These are phyloP conservation scores for Eimeria falciformis DNA, from an alignment of 169 alveolate genomes.

Conservation along the genomic window DNA sequence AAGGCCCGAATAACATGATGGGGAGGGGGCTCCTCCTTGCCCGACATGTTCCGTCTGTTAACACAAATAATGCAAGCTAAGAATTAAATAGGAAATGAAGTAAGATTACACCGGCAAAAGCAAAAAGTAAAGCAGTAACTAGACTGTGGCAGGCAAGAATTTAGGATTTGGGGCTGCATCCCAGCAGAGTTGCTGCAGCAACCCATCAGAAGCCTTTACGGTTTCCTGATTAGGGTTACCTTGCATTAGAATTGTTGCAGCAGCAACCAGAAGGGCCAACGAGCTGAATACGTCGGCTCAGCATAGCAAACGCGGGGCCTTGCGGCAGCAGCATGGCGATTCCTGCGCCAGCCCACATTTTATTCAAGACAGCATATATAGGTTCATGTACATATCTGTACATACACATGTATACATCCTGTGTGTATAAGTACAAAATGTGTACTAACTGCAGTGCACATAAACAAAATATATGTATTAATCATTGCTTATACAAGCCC, in stretches of 20 bases:
- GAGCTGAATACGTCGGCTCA: constrained; percentile 53
- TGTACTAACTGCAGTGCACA: constrained; percentile 1
- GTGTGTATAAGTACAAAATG: not conserved
- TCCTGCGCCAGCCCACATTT: too few species aligned
- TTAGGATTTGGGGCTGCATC: too few species aligned
- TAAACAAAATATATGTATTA: not conserved
- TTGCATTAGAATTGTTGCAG: not conserved
- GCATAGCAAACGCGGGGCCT: constrained; percentile 60
- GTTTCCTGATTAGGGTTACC: too few species aligned
- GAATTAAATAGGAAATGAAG: too few species aligned
- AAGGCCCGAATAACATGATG: constrained; percentile 9
- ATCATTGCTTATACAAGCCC: too few species aligned
- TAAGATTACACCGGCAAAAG: too few species aligned
- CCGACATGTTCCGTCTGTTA: too few species aligned
- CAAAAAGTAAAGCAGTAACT: too few species aligned
- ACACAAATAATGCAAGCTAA: too few species aligned
- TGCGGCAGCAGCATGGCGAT: constrained; percentile 67
- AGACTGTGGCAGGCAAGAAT: too few species aligned
- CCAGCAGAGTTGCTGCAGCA: too few species aligned
- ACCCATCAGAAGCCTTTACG: too few species aligned
- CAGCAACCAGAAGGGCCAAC: constrained; percentile 45
- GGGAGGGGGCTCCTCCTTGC: not conserved
- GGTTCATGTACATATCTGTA: not conserved
- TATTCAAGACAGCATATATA: not conserved
- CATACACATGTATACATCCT: not conserved